Base-by-base conservation (phyloP, 306 rosid genomes). In the Trichosanthes cucumerina region DNA sequence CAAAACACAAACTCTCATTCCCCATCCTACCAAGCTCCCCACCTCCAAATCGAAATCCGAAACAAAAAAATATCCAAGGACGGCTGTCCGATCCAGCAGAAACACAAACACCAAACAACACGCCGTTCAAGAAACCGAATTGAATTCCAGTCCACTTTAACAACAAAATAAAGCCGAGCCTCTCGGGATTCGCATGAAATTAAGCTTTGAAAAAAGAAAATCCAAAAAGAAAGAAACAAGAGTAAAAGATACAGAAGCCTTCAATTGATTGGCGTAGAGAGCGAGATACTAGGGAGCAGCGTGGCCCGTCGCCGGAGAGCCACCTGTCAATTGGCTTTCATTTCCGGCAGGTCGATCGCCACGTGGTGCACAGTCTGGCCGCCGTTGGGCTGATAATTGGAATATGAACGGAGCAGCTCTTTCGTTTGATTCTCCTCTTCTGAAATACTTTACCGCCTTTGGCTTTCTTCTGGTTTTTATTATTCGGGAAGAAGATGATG, bases 301-400 rank as follows among this genome's bases (percentile, higher is more conserved):
- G 85, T 81, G 89, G 82, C 79, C 18, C 36, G 52, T 36, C 34
- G 77, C 74, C 78, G 80, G 64, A 34, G 71, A 41, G 85, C 82
- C 85, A 81, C 23, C 77, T 81, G 80, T 63, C 23, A 60, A 16
- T 23, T 57, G 31, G 26, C 6, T 41, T 34, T 39, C 5, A 68
- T 16, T 50, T 68, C 78, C 46, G 78, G 41, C 79, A 65, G 77
- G 2, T 5, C 26, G 84, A 81, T 83, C 73, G 85, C 82, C 84
- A 81, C 85, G 79, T 86, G 89, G 83, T 56, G 64, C 34, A 8
- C 38, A 62, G 66, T 47, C 59, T 15, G 57, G 24, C 16, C 6
- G 16, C 44, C 7, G 16, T 14, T 16, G 9, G 9, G 57, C 14
- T 21, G 47, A 36, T 28, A 63, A 33, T 36, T 9, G 72, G 72